Evolutionary conservation across 2,329 filamentous ascomycete genomes (phyloP), one percentile per base, ranked within the genome.

Genomic region (Colletotrichum sojae): DNA sequence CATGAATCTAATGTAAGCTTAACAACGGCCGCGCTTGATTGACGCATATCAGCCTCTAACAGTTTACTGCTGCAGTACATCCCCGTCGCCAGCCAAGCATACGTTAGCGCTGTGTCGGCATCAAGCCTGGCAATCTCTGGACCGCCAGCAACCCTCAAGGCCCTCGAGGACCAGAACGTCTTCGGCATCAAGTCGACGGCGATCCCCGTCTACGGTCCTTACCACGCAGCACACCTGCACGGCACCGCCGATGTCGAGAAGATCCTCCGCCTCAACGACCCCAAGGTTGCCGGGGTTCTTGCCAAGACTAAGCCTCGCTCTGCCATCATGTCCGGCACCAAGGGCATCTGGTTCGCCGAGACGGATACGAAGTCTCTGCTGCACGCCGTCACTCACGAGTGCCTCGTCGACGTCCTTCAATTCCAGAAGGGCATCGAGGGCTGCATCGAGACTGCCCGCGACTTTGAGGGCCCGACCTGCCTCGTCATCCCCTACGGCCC

Each of bases 141-240:
- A 15, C 85, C 86, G 49, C 88, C 88, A 20, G 73, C 78, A 2
- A 85, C 83, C 0, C 77, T 89, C 27, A 80, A 81, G 63, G 74
- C 78, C 5, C 77, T 90, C 27, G 80, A 82, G 63, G 77, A 78
- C 53, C 78, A 79, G 36, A 75, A 80, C 15, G 72, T 81, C 51
- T 81, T 83, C 40, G 78, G 82, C 6, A 76, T 78, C 40, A 83
- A 82, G 71, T 79, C 82, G 15, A 83, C 82, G n/a, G 78, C 82
- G 2, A 83, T 89, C 60, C 85, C 87, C 0, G 83, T 89, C 27
- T 85, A 86, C 71, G 88, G 85, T 0, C 87, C 88, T 6, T 89
- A 88, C 73, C 88, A 90, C 73, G 85, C 88, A 45, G 71, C 83
- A 3, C 86, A 89, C 74, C 78, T 89, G n/a, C 83, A 88, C 73